These are phyloP conservation scores for Suillus cothurnatus DNA, from an alignment of 768 basidiomycete genomes.

Conservation along the genomic window DNA sequence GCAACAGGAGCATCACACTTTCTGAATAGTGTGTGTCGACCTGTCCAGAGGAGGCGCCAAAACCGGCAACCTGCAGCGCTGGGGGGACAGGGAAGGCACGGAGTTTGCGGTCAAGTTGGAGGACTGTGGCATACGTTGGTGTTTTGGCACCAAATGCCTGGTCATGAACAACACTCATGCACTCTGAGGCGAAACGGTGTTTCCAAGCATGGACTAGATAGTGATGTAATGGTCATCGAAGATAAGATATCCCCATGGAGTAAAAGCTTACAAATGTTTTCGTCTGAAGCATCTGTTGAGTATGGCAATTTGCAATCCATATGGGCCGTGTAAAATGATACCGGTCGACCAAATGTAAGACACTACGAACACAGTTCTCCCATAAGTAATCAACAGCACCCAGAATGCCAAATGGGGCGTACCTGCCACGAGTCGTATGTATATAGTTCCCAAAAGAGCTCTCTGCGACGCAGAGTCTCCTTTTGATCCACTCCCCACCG, in stretches of 20 bases:
- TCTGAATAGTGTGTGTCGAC: slow-evolving; percentile 41
- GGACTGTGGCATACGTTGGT: slow-evolving; percentile 65
- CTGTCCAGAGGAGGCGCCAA: slow-evolving; percentile 53
- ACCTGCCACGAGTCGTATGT: slow-evolving; percentile 41
- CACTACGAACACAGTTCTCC: slow-evolving; percentile 45
- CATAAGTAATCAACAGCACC: slow-evolving; percentile 25
- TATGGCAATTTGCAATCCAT: slow-evolving; percentile 68
- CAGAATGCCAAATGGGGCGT: slow-evolving; percentile 7
- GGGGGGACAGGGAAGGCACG: slow-evolving; percentile 69
- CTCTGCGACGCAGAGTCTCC: slow-evolving; percentile 64
- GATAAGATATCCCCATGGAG: neutral
- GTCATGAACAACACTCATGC: slow-evolving; percentile 69
- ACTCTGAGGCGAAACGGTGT: slow-evolving; percentile 67
- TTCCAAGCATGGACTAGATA: slow-evolving; percentile 67
- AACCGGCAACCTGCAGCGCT: slow-evolving; percentile 66
- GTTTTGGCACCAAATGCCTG: slow-evolving; percentile 73
- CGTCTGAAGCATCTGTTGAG: slow-evolving; percentile 48
- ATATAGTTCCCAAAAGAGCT: slow-evolving; percentile 65
- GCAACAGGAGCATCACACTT: slow-evolving; percentile 49
- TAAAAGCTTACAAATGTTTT: slow-evolving; percentile 56
- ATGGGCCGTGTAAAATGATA: slow-evolving; percentile 67
- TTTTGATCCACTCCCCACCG: slow-evolving; percentile 58
- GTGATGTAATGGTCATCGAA: slow-evolving; percentile 7
- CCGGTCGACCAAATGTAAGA: slow-evolving; percentile 69
- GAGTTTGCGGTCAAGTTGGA: slow-evolving; percentile 68